These are phyloP conservation scores for Pyrus hybrid DNA, from an alignment of 331 rosid genomes.

Conservation along the genomic window DNA sequence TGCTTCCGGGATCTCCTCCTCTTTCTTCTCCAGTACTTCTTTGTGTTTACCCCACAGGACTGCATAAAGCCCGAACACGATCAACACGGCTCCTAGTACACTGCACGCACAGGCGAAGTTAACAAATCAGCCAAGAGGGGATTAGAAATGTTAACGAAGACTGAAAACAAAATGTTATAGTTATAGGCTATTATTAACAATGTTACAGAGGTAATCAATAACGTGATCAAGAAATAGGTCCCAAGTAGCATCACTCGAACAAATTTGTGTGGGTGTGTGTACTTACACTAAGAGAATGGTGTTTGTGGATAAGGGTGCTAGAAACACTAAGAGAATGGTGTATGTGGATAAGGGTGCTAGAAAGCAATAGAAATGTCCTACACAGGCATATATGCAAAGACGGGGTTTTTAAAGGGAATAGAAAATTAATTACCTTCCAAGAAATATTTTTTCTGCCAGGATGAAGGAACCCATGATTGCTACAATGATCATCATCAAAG, in stretches of 20 bases:
- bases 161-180: no score
- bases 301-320: background rate
- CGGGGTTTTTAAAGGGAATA: no score
- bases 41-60: conserved; percentile 94
- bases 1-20: conserved; percentile 42
- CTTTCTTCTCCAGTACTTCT: conserved; percentile 39
- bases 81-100: conserved; percentile 62
- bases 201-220: no score
- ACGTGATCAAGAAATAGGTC: no score
- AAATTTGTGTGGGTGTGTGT: no score
- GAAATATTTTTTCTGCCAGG: conserved; percentile 65
- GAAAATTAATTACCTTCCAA: conserved; percentile 70
- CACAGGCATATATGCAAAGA: no score
- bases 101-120: conserved; percentile 33
- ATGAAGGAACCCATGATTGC: conserved; percentile 76
- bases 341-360: background rate
- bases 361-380: no score
- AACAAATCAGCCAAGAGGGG: background rate
- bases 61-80: conserved; percentile 65
- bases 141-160: no score
- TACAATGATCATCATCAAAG: conserved; percentile 85
- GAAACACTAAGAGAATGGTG: background rate
- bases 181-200: no score
- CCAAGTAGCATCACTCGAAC: no score
- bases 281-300: background rate